phyloP scores from a whole-genome alignment of 2,329 filamentous ascomycete genomes.

The Fusarium hostae region DNA sequence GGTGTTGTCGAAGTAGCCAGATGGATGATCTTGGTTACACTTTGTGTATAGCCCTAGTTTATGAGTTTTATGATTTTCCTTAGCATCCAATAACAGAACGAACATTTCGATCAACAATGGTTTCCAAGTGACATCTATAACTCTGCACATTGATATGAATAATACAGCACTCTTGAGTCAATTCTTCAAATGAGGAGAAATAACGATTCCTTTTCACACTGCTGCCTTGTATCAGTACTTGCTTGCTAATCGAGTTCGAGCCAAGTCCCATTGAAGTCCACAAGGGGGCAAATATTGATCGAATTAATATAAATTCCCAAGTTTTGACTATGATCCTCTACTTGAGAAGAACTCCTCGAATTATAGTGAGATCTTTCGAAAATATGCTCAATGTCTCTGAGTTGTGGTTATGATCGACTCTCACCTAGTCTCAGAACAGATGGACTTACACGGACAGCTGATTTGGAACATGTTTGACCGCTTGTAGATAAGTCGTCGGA shows the following conservation, averaged over 20 bases:
- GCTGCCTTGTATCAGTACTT: background rate
- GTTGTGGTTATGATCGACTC: background rate
- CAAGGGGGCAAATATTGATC: background rate
- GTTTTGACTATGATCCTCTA: background rate
- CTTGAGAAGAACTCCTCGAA: no score
- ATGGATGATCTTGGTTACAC: constrained; percentile 36
- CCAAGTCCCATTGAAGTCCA: no score
- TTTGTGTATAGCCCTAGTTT: constrained; percentile 39
- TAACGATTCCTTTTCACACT: background rate
- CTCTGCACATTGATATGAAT: no score
- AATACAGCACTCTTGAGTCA: background rate
- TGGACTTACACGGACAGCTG: background rate
- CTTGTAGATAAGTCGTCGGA: background rate
- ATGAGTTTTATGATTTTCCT: constrained; percentile 44
- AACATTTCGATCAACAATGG: constrained; percentile 29
- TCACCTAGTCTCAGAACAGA: background rate
- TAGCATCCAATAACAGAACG: constrained; percentile 42
- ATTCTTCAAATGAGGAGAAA: background rate
- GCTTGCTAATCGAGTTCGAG: background rate
- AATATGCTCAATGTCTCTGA: background rate
- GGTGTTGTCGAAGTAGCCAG: constrained; percentile 42
- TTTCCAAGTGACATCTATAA: background rate
- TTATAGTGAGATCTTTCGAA: background rate
- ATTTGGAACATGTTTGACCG: background rate
- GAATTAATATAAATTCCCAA: background rate